Base-by-base conservation (phyloP, 2,329 filamentous ascomycete species). In the Diaporthe nobilis region DNA sequence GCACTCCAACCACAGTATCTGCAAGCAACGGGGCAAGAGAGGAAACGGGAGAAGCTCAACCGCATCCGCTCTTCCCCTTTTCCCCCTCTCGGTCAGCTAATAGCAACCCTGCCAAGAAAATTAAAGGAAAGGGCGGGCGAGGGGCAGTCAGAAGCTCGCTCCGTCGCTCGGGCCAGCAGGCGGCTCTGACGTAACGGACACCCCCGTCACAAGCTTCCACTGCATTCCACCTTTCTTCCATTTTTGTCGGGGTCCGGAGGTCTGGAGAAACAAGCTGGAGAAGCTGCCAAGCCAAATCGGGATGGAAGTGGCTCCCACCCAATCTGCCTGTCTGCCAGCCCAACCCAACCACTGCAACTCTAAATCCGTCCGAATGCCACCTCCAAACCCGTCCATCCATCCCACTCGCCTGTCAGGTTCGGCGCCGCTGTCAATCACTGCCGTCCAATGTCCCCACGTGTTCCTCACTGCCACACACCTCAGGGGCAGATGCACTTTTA, bases 231-330 rank as follows among this genome's bases (percentile, higher is more conserved):
- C 63, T 28, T 28, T 3, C 39, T 49, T 49, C 61, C 61, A 13
- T 49, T 28, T 49, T 65, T 28, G 37, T 65, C 25, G 60, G 60
- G 60, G 39, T 65, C 60, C 17, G 60, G 44, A 51, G 65, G 28
- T 22, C 10, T 51, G 44, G 63, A 34, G 65, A 28, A 53, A n/a
- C 22, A 68, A 68, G 63, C 63, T 68, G 63, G 63, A 68, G 65
- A 53, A 42, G 47, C 22, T 42, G 34, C 61, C 42, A 67, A n/a
- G 20, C 61, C 42, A 6, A 49, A 65, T 47, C 25, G 25, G 42
- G 39, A 31, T 47, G 60, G 6, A 12, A 49, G 20, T 49, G 44
- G 47, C 47, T 39, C 47, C 47, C 47, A 68, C 15, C 42, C 44
- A 65, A 47, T 65, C 39, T 65, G 61, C 28, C 42, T 4, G 25